phyloP scores from a whole-genome alignment of 2,329 filamentous ascomycete species.

The Monilinia laxa region DNA sequence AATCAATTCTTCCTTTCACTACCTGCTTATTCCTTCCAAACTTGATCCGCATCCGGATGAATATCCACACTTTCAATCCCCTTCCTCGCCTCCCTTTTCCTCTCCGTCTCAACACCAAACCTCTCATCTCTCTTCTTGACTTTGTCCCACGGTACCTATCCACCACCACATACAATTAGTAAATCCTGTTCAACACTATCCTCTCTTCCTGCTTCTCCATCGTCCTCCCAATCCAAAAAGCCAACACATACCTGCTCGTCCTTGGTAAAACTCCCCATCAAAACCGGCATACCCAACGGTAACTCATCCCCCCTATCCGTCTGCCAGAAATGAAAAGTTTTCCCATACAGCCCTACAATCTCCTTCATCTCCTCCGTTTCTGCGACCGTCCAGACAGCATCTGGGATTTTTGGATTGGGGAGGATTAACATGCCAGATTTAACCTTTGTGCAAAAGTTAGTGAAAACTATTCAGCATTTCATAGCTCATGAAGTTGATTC shows the following conservation, averaged over 20 bases:
- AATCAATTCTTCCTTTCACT: too few relatives aligned
- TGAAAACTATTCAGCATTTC: too few relatives aligned
- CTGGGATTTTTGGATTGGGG: slow-evolving; percentile 56
- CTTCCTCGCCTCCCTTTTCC: slow-evolving; percentile 54
- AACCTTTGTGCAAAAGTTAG: slow-evolving; percentile 29
- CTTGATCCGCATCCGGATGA: slow-evolving; percentile 40
- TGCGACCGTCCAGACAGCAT: slow-evolving; percentile 67
- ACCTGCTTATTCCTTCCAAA: slow-evolving; percentile 17
- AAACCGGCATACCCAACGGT: slow-evolving; percentile 19
- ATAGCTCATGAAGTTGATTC: too few relatives aligned
- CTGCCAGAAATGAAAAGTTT: slow-evolving; percentile 86
- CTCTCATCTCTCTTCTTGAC: slow-evolving; percentile 53
- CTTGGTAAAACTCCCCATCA: slow-evolving; percentile 23
- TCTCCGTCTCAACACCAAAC: slow-evolving; percentile 51
- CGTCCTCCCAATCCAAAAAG: neutral
- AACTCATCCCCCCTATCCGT: slow-evolving; percentile 59
- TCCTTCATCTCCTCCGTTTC: slow-evolving; percentile 81
- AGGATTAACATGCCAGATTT: slow-evolving; percentile 70
- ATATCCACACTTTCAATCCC: slow-evolving; percentile 55
- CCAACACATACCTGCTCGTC: slow-evolving; percentile 6
- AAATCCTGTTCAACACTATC: neutral
- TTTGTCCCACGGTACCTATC: slow-evolving; percentile 38
- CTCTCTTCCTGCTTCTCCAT: neutral
- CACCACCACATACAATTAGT: neutral
- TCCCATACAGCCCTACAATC: slow-evolving; percentile 73